Evolutionary conservation across 2,329 filamentous ascomycete genomes (phyloP), one percentile per base, ranked within the genome.

Genomic region (Bretziella fagacearum): DNA sequence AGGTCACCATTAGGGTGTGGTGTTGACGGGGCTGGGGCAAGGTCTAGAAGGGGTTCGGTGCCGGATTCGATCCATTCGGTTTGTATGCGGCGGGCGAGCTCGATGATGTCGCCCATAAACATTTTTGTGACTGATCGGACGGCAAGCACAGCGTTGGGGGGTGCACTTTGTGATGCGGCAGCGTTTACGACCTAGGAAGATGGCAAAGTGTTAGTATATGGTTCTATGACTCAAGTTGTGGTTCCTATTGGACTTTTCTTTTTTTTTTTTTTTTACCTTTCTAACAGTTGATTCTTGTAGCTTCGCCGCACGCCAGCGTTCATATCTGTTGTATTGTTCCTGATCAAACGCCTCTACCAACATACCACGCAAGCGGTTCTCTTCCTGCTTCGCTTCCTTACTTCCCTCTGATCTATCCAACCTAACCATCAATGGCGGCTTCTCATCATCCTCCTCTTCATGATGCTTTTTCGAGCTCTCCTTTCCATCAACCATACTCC

Each of bases 161-260:
- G 80, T 0, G 84, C 82, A 1, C 80, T 85, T 58, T 87, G 83
- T 0, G 80, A 84, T 6, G 86, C 78, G 1, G 82, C 84, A 50
- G 82, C 80, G 56, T 87, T 89, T 58, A 85, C 79, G 51, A 87
- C 73, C 71, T 79, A 0, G n/a, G 17, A 10, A 26, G 15, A 13
- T n/a, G n/a, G n/a, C n/a, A n/a, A n/a, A 22, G 6, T 11, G 30
- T 17, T 20, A n/a, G n/a, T 27, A 32, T 5, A n/a, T 26, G 3
- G 32, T 20, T 3, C 15, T 15, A 23, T 35, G 53, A 52, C 52
- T n/a, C n/a, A n/a, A n/a, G n/a, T n/a, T n/a, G n/a, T 49, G 46
- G 15, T 8, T 6, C 33, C 7, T 3, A n/a, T n/a, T n/a, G n/a
- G n/a, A n/a, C n/a, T n/a, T n/a, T n/a, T n/a, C n/a, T n/a, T n/a